Conservation (phyloP, 2,329 filamentous ascomycete genomes). For the Aspergillus fischeri region DNA sequence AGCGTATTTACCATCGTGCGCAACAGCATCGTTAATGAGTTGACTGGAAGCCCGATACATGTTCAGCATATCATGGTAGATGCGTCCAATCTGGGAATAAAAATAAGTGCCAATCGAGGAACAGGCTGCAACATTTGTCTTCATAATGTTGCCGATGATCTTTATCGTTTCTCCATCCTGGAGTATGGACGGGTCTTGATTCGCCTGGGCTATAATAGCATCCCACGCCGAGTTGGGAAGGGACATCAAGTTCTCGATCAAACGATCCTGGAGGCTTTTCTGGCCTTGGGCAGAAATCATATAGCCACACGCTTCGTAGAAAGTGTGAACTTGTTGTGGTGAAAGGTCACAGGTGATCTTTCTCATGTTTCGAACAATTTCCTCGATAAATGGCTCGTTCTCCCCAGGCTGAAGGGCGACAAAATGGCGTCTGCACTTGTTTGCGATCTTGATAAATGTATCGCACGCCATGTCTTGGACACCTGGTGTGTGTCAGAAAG, state of each 20-base stretch:
- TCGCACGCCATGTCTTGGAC: constrained; percentile 99
- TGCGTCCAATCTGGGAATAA: constrained; percentile 94
- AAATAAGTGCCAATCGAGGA: constrained; percentile 96
- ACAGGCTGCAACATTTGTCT: constrained; percentile 98
- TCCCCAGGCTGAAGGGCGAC: constrained; percentile 93
- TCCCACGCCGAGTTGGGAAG: constrained; percentile 95
- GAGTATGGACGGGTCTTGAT: constrained; percentile 76
- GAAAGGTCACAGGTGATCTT: constrained; percentile 95
- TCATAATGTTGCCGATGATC: constrained; percentile 99
- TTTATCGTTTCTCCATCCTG: constrained; percentile 96
- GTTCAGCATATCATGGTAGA: constrained; percentile 97
- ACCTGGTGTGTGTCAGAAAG: constrained; percentile 49
- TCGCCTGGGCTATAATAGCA: constrained; percentile 84
- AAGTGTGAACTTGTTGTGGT: constrained; percentile 96
- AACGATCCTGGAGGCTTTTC: constrained; percentile 84
- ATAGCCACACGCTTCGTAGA: constrained; percentile 97
- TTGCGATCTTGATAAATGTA: constrained; percentile 99
- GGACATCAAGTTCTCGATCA: constrained; percentile 88
- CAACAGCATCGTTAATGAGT: constrained; percentile 89
- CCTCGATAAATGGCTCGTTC: constrained; percentile 93
- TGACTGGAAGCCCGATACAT: constrained; percentile 98
- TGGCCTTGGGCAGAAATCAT: constrained; percentile 99
- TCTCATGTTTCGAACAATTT: constrained; percentile 91
- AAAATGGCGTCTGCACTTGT: constrained; percentile 96
- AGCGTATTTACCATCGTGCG: constrained; percentile 64